phyloP scores from a whole-genome alignment of 495 filamentous ascomycete genomes.

The Penicillium lividum region DNA sequence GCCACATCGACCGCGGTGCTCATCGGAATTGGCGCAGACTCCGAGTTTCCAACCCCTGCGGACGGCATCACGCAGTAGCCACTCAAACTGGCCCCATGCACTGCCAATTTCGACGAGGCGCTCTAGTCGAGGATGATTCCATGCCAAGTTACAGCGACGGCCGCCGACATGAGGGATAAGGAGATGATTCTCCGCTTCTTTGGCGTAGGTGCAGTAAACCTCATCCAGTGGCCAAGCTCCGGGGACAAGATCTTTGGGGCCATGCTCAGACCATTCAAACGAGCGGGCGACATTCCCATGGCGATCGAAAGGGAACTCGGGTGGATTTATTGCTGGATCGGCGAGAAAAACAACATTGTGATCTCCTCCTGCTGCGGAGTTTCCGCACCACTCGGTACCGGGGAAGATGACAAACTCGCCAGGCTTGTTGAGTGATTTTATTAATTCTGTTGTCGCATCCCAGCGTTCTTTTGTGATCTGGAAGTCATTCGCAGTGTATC shows the following conservation, averaged over 20 bases:
- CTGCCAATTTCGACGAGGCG: slow-evolving; percentile 25
- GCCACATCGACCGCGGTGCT: slow-evolving; percentile 27
- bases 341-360: slow-evolving; percentile 27
- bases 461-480: slow-evolving; percentile 30
- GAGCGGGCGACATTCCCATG: slow-evolving; percentile 24
- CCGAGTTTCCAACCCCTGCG: slow-evolving; percentile 23
- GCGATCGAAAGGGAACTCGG: slow-evolving; percentile 23
- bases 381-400: slow-evolving; percentile 25
- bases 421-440: slow-evolving; percentile 20
- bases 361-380: slow-evolving; percentile 22
- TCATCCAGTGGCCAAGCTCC: slow-evolving; percentile 26
- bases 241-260: slow-evolving; percentile 20
- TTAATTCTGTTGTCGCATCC: slow-evolving; percentile 20
- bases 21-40: slow-evolving; percentile 26
- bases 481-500: slow-evolving; percentile 35
- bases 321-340: slow-evolving; percentile 11
- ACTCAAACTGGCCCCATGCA: slow-evolving; percentile 27
- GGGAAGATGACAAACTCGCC: slow-evolving; percentile 26
- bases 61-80: slow-evolving; percentile 24
- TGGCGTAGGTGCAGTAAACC: slow-evolving; percentile 17
- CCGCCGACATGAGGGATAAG: slow-evolving; percentile 26
- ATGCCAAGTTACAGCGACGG: slow-evolving; percentile 23
- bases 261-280: slow-evolving; percentile 26
- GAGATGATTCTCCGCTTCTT: slow-evolving; percentile 15
- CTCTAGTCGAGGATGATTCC: slow-evolving; percentile 26